phyloP scores from a whole-genome alignment of 129 eudicot species.

The Glebionis coronaria region DNA sequence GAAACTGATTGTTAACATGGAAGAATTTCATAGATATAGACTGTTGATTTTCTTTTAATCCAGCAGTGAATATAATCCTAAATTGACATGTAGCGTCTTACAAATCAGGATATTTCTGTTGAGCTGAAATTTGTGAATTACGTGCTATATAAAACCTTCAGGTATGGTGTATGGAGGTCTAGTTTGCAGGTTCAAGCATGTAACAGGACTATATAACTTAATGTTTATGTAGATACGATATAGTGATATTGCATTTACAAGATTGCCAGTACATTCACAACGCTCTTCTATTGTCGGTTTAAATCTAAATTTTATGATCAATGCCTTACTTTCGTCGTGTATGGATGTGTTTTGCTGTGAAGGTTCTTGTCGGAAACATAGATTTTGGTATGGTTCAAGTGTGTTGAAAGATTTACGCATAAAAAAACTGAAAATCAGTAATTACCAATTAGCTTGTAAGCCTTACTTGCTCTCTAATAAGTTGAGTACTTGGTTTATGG shows the following conservation, averaged over 20 bases:
- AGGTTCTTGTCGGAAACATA: background rate
- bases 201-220: background rate
- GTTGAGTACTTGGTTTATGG: background rate
- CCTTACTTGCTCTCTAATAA: background rate
- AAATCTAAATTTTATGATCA: background rate
- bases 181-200: slow-evolving; percentile 5
- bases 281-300: slow-evolving; percentile 1
- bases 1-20: background rate
- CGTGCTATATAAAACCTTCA: background rate
- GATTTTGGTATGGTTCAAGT: background rate
- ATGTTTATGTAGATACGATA: background rate
- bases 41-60: background rate
- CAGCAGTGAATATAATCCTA: background rate
- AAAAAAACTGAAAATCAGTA: background rate
- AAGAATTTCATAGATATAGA: background rate
- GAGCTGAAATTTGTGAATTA: background rate
- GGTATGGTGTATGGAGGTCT: background rate
- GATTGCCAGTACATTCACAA: background rate
- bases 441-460: slow-evolving; percentile 10
- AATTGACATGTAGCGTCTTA: background rate
- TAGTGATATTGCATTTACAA: background rate
- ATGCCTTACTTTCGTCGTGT: slow-evolving; percentile 1
- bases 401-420: background rate
- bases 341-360: slow-evolving; percentile 3
- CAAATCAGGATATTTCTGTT: background rate